Evolutionary conservation across 2,329 filamentous ascomycete species (phyloP), one percentile per base, ranked within the genome.

Genomic region (Ceratocystis alfenasii): DNA sequence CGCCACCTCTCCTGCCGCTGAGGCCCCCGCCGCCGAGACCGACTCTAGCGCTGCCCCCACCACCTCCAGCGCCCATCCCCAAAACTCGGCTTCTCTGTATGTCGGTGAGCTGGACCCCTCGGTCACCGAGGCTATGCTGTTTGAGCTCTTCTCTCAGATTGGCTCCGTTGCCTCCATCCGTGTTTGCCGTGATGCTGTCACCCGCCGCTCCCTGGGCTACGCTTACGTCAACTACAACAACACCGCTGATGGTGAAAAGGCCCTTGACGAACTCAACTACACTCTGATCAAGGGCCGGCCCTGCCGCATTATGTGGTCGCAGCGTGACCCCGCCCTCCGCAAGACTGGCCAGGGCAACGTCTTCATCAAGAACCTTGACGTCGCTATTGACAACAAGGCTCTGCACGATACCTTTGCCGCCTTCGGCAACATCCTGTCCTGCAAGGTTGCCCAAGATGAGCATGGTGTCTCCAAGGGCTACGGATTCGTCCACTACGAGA

Each of bases 221-320:
- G 94, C 94, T 78, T 99, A 99, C 78, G 94, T 99, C 80, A 99
- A 99, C 86, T 99, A 97, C 86, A 99, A 97, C 83, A 93, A 90
- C 78, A 95, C 92, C 69, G 78, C 86, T 69, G 94, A 99, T 76
- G 94, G 94, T 73, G 94, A 99, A 83, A 95, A 95, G 80, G 94
- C 94, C 73, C 87, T 99, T 69, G 94, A 99, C 81, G 94, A 99
- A 80, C 85, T 99, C 73, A 99, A 99, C 86, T 99, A 99, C 83
- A 99, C 94, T 70, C 82, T 96, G 73, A 97, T 99, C 83, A 97
- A 97, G 85, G 92, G 92, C 73, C 91, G 89, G 75, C 93, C 94
- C 68, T 99, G 94, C 88, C 93, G 94, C 75, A 99, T 99, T 81
- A 99, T 99, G 94, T 99, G 94, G 94, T 99, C 94, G 70, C 94